Percentiles rank a stretch among this genome's conserved stretches.
These are phyloP conservation scores for Stephanocyclus meneghinianus DNA, from an alignment of 352 stramenopile species.

Conservation along the genomic window DNA sequence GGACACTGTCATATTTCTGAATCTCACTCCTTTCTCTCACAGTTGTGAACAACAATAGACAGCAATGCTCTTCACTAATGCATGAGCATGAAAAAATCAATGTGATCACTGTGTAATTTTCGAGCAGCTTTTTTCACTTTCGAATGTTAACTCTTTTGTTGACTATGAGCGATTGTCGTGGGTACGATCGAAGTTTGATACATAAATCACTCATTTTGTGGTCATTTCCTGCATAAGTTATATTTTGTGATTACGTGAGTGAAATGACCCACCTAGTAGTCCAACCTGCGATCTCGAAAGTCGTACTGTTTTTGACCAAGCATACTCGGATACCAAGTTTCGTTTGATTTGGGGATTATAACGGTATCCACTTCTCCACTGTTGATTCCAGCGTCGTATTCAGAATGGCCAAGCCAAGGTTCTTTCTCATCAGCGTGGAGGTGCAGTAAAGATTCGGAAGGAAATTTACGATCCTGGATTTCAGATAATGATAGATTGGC, in stretches of 20 bases:
- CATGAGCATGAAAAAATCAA: too few species aligned
- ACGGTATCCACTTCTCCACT: conserved; percentile 10
- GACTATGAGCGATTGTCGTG: too few species aligned
- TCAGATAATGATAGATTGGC: neutral
- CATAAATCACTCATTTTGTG: too few species aligned
- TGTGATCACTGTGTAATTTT: too few species aligned
- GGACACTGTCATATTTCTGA: too few species aligned
- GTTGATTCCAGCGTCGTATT: neutral
- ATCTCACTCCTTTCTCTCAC: too few species aligned
- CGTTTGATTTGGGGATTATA: conserved; percentile 8
- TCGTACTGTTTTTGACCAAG: conserved; percentile 43
- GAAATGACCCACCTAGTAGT: conserved; percentile 25
- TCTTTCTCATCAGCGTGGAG: neutral
- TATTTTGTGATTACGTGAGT: too few species aligned
- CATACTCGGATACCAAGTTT: conserved; percentile 44
- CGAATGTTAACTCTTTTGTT: too few species aligned
- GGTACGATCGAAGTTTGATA: too few species aligned
- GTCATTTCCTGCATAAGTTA: conserved; percentile 42
- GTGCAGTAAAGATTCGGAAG: neutral
- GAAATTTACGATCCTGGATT: neutral
- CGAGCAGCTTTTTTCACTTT: too few species aligned
- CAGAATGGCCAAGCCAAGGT: conserved; percentile 1
- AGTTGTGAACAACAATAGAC: too few species aligned
- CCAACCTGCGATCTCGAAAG: conserved; percentile 43
- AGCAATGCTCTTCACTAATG: too few species aligned